Evolutionary conservation across 2,329 filamentous ascomycete species (phyloP), one percentile per base, ranked within the genome.

Genomic region (Talaromyces rugulosus): DNA sequence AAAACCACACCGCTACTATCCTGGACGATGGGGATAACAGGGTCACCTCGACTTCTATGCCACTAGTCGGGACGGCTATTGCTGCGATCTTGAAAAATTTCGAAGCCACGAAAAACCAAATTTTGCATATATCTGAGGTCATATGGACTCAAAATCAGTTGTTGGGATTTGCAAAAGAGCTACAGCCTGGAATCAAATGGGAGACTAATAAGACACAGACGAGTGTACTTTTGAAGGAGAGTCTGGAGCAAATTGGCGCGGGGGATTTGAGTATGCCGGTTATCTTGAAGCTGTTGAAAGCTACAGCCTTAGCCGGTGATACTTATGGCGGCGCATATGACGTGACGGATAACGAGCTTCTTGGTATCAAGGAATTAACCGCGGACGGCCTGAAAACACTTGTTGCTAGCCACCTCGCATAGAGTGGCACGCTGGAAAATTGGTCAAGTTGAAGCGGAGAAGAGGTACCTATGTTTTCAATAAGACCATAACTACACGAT

Each of bases 91-190:
- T 61, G 14, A 61, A 40, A 36, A 31, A 56, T 18, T 44, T 44
- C 3, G 40, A 36, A 6, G 36, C 33, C 12, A 61, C 59, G 3
- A 23, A 44, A n/a, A 56, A 61, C 8, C 34, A 56, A 50, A 28
- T 50, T 30, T 23, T 61, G 28, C 36, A 61, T 18, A 4, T 40
- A 18, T 33, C 40, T 12, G 47, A 44, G 12, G 30, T 36, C 7
- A 44, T 50, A 12, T n/a, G 23, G 9, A 30, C 59, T n/a, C 59
- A 61, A 18, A 56, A 40, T 3, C 34, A 61, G 16, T n/a, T 61
- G 31, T 34, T 61, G 6, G 36, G 6, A 12, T 16, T 53, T 30
- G 28, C 50, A 30, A 31, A 53, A 53, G 14, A 53, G 28, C 2
- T 53, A 9, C 16, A 30, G 3, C 30, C 50, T 4, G 14, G 2